phyloP scores from a whole-genome alignment of 192 early-diverging fungal genomes.

The Coemansia sp. region DNA sequence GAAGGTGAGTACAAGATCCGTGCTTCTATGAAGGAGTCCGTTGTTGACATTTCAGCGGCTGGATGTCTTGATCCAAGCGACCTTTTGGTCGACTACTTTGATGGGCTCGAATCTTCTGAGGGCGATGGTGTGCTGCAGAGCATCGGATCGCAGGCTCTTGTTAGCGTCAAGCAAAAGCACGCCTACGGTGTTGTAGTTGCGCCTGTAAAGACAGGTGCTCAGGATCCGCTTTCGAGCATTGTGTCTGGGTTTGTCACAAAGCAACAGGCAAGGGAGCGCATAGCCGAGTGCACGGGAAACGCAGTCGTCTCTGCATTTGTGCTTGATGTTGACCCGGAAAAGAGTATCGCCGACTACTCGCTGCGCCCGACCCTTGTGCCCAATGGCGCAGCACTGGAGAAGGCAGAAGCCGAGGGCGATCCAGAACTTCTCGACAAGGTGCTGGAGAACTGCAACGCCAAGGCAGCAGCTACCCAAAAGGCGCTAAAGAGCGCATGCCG shows the following conservation, averaged over 20 bases:
- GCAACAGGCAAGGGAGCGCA: constrained; percentile 57
- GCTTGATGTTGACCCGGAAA: constrained; percentile 69
- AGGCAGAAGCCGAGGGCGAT: constrained; percentile 11
- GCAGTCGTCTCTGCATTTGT: constrained; percentile 58
- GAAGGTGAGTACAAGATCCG: constrained; percentile 50
- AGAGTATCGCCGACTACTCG: constrained; percentile 65
- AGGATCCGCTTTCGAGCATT: constrained; percentile 14
- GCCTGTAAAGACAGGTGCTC: constrained; percentile 15
- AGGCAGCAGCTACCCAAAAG: constrained; percentile 21
- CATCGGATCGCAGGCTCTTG: constrained; percentile 51
- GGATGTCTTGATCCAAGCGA: constrained; percentile 52
- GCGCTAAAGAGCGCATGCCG: constrained; percentile 34
- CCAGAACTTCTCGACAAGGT: constrained; percentile 8
- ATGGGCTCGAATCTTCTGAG: constrained; percentile 37
- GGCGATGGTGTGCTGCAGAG: constrained; percentile 52
- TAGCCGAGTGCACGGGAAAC: constrained; percentile 53
- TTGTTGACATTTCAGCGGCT: constrained; percentile 35
- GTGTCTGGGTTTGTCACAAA: constrained; percentile 61
- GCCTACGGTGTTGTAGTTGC: constrained; percentile 61
- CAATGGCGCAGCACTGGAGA: constrained; percentile 22
- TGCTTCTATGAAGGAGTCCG: constrained; percentile 71
- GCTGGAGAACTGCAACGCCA: constrained; percentile 1
- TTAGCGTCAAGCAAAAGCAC: constrained; percentile 52
- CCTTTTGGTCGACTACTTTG: constrained; percentile 59
- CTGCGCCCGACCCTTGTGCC: constrained; percentile 48